Base-by-base conservation (phyloP, 179 eudicot genomes). In the Silene coronaria region DNA sequence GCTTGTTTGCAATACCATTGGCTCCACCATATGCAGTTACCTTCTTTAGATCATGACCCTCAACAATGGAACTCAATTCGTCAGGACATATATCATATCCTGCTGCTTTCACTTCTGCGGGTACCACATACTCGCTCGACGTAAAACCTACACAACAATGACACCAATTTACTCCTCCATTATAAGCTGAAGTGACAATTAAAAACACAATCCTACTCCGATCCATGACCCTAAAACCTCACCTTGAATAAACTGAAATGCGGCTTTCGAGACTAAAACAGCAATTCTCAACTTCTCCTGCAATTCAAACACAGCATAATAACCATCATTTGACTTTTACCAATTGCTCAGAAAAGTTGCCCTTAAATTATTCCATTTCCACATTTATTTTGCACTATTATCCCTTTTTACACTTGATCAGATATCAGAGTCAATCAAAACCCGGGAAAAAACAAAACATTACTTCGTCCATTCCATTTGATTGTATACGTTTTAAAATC, bases 211-310 rank as follows among this genome's bases (percentile, higher is more conserved):
- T 10, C 5, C 22, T 36, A 19, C 0, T 7, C 3, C 38, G 21
- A 9, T 45, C 51, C 11, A 11, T 45, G 19, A 48, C 11, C 14
- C 11, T 17, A 16, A 24, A 78, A 60, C 0, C 79, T 84, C 78
- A 89, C 99, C 99, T 76, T 85, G 89, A 61, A 92, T 86, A 76
- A 95, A 93, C 80, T 91, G 95, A 78, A 91, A 86, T 67, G 99
- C 99, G 30, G 99, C 99, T 81, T 89, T 91, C 32, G 97, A 95
- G 60, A 92, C 97, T 70, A 95, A 77, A 66, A 95, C 95, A 60
- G 97, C 97, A 75, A 95, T 76, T 77, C 99, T 79, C 85, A 92
- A 75, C 76, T 92, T 90, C 86, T 92, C 97, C 97, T 95, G 84
- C 66, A 81, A 77, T 26, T 10, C 66, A 34, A 58, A 38, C n/a